Percentiles rank a stretch among this genome's conserved stretches.
phyloP scores from a whole-genome alignment of 495 filamentous ascomycete genomes.

The Hapsidospora chrysogenum region DNA sequence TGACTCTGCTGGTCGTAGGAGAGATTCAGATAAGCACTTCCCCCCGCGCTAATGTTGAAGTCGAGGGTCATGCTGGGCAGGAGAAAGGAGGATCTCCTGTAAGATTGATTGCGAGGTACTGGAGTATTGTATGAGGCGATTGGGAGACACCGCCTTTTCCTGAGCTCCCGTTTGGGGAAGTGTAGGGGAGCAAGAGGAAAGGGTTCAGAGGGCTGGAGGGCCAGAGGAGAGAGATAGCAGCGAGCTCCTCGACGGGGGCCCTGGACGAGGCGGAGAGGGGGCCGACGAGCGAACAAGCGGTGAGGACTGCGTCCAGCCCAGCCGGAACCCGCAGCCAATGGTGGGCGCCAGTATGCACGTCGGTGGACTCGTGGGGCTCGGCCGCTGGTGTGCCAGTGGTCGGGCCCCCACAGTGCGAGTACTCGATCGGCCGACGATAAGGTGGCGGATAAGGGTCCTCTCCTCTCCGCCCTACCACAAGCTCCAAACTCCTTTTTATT shows the following conservation, averaged over 20 bases:
- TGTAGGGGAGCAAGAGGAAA: not conserved
- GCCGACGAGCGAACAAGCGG: conserved; percentile 3
- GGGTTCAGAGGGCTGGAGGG: not conserved
- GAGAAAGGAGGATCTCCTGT: conserved; percentile 14
- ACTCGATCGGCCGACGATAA: no score
- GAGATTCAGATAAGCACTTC: conserved; percentile 34
- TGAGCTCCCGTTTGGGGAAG: conserved; percentile 10
- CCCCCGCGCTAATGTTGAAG: conserved; percentile 33
- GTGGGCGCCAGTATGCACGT: conserved; percentile 2
- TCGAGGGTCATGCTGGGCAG: conserved; percentile 37
- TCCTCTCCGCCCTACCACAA: no score
- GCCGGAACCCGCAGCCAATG: conserved; percentile 4
- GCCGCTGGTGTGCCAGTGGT: no score
- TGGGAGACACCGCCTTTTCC: conserved; percentile 22
- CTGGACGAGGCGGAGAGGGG: not conserved
- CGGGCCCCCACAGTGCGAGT: no score
- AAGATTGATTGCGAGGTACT: conserved; percentile 12
- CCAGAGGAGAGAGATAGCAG: not conserved
- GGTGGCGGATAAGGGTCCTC: no score
- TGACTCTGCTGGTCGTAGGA: conserved; percentile 30
- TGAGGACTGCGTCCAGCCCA: conserved; percentile 3
- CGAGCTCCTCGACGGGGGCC: not conserved
- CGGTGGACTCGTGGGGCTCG: no score
- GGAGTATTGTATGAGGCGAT: conserved; percentile 19
- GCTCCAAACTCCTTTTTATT: no score